Conservation (phyloP, 306 rosid species). For the Prinsepia uniflora region DNA sequence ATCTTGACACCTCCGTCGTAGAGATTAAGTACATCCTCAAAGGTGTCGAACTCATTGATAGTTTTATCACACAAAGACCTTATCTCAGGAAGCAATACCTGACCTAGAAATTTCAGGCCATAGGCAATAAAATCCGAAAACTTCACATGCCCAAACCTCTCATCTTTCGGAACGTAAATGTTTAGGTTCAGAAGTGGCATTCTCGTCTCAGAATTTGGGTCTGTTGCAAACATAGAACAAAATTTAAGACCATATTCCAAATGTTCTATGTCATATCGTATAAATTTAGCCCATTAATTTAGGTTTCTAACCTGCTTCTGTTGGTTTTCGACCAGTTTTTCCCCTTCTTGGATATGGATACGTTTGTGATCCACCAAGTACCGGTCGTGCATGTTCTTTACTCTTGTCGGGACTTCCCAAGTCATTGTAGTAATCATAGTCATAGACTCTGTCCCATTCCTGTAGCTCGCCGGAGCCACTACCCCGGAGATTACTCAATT, state of each 20-base stretch:
- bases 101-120: slow-evolving; percentile 63
- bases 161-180: slow-evolving; percentile 85
- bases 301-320: slow-evolving; percentile 42
- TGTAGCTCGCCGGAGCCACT: slow-evolving; percentile 53
- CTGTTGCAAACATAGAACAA: slow-evolving; percentile 44
- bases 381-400: slow-evolving; percentile 47
- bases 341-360: slow-evolving; percentile 89
- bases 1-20: slow-evolving; percentile 58
- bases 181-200: slow-evolving; percentile 59
- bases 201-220: slow-evolving; percentile 64
- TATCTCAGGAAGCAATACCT: slow-evolving; percentile 65
- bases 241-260: neutral
- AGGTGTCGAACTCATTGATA: slow-evolving; percentile 70
- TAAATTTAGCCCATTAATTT: neutral
- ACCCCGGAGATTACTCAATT: slow-evolving; percentile 60
- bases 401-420: slow-evolving; percentile 70
- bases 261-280: neutral
- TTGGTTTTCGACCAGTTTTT: slow-evolving; percentile 67
- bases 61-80: slow-evolving; percentile 68
- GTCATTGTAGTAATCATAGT: slow-evolving; percentile 85
- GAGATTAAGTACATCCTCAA: slow-evolving; percentile 57
- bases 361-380: slow-evolving; percentile 60
- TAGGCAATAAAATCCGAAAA: slow-evolving; percentile 79
- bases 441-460: slow-evolving; percentile 97
- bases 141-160: slow-evolving; percentile 64